Evolutionary conservation across 768 basidiomycete species (phyloP).

Genomic region (Russula griseocarnosa): DNA sequence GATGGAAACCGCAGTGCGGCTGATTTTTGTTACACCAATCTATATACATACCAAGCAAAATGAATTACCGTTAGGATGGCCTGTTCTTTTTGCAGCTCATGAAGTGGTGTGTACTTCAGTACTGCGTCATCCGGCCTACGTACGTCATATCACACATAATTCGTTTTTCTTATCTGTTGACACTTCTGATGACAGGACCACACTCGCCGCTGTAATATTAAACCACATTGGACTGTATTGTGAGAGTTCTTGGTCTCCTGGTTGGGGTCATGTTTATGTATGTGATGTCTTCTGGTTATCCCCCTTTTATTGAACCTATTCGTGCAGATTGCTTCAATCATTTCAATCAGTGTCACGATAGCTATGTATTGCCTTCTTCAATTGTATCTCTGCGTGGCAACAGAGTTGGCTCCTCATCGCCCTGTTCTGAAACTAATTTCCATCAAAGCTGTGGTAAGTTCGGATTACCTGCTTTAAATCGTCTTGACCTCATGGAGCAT

Average conservation of each 20-base stretch:
- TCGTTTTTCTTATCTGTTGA: neutral
- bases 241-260: conserved; percentile 62
- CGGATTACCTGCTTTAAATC: neutral
- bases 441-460: conserved; percentile 66
- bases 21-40: neutral
- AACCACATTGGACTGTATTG: conserved; percentile 69
- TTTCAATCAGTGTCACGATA: conserved; percentile 67
- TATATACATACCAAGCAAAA: conserved; percentile 10
- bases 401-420: conserved; percentile 50
- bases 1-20: conserved; percentile 56
- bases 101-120: conserved; percentile 76
- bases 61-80: conserved; percentile 44
- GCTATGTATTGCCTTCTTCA: conserved; percentile 79
- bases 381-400: conserved; percentile 56
- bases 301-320: neutral
- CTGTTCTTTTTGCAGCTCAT: conserved; percentile 66
- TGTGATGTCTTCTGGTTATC: conserved; percentile 26
- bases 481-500: neutral
- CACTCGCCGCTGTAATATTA: conserved; percentile 56
- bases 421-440: conserved; percentile 68
- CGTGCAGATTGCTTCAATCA: conserved; percentile 50
- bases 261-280: conserved; percentile 68
- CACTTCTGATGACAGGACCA: conserved; percentile 40
- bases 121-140: conserved; percentile 61
- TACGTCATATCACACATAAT: conserved; percentile 33